Evolutionary conservation across 352 stramenopile species (phyloP).

Genomic region (Phytophthora vignae): DNA sequence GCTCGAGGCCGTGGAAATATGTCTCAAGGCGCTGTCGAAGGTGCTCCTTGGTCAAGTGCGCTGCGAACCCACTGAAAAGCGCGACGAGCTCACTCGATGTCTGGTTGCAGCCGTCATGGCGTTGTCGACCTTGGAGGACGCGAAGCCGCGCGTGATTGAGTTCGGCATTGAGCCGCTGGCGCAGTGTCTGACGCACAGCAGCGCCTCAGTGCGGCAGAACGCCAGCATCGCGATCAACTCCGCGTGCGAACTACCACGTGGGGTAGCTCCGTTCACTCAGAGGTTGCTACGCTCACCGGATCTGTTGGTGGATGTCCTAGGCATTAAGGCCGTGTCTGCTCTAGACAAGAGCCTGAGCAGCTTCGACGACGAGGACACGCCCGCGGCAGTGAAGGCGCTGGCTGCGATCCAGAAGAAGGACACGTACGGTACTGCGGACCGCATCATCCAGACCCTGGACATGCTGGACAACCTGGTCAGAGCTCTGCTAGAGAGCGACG

Average conservation of each 20-base stretch:
- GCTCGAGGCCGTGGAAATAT: constrained; percentile 59
- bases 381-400: constrained; percentile 51
- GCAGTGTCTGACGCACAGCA: constrained; percentile 61
- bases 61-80: constrained; percentile 29
- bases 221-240: constrained; percentile 70
- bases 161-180: constrained; percentile 74
- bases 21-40: constrained; percentile 57
- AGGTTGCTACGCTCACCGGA: constrained; percentile 45
- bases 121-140: constrained; percentile 71
- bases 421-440: constrained; percentile 21
- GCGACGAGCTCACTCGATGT: constrained; percentile 61
- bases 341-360: constrained; percentile 50
- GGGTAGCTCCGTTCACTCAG: constrained; percentile 51
- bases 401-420: constrained; percentile 37
- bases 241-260: constrained; percentile 63
- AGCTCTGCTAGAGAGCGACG: constrained; percentile 33
- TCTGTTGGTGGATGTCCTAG: constrained; percentile 65
- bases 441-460: constrained; percentile 61
- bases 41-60: constrained; percentile 55
- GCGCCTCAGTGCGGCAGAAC: constrained; percentile 50
- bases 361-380: constrained; percentile 56
- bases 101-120: constrained; percentile 69
- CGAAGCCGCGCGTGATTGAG: constrained; percentile 74
- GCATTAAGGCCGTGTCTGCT: constrained; percentile 53
- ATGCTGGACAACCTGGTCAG: constrained; percentile 57